Conservation (phyloP, 495 filamentous ascomycete genomes). For the Tuber indicum region DNA sequence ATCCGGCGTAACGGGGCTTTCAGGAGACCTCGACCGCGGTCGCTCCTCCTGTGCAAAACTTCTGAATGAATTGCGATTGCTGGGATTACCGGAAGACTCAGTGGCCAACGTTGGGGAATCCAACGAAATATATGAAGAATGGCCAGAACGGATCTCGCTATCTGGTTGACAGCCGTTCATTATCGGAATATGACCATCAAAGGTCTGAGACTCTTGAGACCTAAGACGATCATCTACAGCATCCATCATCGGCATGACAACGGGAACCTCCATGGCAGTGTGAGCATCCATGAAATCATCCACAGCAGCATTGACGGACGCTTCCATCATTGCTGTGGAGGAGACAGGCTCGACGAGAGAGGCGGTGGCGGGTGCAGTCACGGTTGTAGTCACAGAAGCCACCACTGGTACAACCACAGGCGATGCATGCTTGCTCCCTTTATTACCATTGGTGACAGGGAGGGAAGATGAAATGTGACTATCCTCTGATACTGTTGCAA, state of each 20-base stretch:
- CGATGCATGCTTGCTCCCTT: conserved; percentile 18
- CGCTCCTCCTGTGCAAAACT: conserved; percentile 25
- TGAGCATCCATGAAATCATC: conserved; percentile 3
- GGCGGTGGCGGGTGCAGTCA: neutral
- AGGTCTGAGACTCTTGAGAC: conserved; percentile 1
- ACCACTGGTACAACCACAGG: conserved; percentile 18
- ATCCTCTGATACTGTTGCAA: conserved; percentile 16
- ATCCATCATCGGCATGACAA: conserved; percentile 1
- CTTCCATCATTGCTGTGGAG: neutral
- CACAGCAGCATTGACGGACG: neutral
- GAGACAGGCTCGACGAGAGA: neutral
- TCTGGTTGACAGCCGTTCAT: conserved; percentile 2
- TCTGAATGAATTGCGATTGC: conserved; percentile 27
- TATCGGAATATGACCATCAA: conserved; percentile 2
- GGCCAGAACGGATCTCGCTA: conserved; percentile 11
- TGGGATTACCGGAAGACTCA: conserved; percentile 32
- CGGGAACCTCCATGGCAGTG: neutral
- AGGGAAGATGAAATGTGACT: neutral
- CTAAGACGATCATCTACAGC: neutral
- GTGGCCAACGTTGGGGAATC: conserved; percentile 28
- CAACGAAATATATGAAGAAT: conserved; percentile 27
- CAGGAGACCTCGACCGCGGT: conserved; percentile 24
- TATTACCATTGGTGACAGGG: conserved; percentile 6
- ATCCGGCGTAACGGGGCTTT: conserved; percentile 27
- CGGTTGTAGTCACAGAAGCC: neutral